These are phyloP conservation scores for Leccinum longicurvipes DNA, from an alignment of 768 basidiomycete species.

Conservation along the genomic window DNA sequence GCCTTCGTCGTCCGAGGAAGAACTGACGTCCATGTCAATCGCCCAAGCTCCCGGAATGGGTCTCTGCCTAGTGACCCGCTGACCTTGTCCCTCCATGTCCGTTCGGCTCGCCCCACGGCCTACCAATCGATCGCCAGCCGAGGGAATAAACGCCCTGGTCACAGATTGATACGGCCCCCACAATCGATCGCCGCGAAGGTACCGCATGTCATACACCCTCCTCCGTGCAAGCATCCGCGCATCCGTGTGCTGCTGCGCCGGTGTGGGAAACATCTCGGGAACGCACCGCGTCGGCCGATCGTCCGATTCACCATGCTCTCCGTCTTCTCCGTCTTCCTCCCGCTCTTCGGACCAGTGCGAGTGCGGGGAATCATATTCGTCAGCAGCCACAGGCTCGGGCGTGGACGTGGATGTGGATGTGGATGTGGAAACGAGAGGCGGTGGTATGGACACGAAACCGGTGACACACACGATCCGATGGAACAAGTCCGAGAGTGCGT, in stretches of 20 bases:
- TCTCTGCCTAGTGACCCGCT: neutral
- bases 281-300: neutral
- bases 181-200: conserved; percentile 25
- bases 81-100: neutral
- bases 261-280: conserved; percentile 7
- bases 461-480: conserved; percentile 42
- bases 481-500: conserved; percentile 36
- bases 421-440: conserved; percentile 5
- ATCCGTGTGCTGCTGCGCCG: conserved; percentile 17
- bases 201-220: conserved; percentile 32
- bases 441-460: conserved; percentile 38
- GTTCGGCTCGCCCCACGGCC: neutral
- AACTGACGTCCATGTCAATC: conserved; percentile 11
- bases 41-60: no score
- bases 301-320: neutral
- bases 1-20: conserved; percentile 11
- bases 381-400: neutral
- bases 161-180: conserved; percentile 30
- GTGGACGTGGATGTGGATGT: neutral
- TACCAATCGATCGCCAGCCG: neutral
- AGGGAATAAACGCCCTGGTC: conserved; percentile 1
- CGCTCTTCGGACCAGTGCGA: neutral
- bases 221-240: conserved; percentile 28
- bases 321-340: neutral
- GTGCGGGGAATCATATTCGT: neutral